Conservation (phyloP, 2,329 filamentous ascomycete species). For the Penicillium sp. region DNA sequence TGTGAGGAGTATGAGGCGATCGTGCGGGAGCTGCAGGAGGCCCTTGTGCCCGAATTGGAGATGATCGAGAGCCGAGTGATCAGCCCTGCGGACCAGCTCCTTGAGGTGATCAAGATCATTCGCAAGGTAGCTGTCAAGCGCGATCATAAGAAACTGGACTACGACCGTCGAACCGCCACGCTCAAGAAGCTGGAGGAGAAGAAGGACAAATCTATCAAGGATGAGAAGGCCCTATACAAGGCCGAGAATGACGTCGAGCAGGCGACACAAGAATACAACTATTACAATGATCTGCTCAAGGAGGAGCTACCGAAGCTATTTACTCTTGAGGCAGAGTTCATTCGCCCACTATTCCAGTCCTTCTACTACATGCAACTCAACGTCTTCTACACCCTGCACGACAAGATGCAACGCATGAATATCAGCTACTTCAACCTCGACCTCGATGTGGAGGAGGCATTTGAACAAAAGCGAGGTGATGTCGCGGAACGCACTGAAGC, state of each 20-base stretch:
- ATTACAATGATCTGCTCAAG: constrained; percentile 96
- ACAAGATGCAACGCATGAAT: constrained; percentile 95
- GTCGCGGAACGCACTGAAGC: constrained; percentile 83
- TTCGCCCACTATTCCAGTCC: constrained; percentile 93
- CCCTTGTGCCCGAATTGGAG: constrained; percentile 85
- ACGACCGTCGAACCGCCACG: constrained; percentile 77
- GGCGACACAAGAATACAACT: constrained; percentile 93
- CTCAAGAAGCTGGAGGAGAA: constrained; percentile 97
- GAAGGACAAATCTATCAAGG: constrained; percentile 93
- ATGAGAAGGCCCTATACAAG: constrained; percentile 96
- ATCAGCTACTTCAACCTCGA: constrained; percentile 97
- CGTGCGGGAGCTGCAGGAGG: constrained; percentile 85
- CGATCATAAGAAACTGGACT: constrained; percentile 96
- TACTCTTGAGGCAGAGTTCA: constrained; percentile 85
- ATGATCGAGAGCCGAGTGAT: constrained; percentile 95
- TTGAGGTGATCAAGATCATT: constrained; percentile 94
- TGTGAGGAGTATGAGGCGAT: constrained; percentile 96
- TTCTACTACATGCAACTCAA: constrained; percentile 99
- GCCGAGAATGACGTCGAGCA: constrained; percentile 88
- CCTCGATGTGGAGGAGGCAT: constrained; percentile 87
- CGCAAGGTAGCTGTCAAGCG: constrained; percentile 86
- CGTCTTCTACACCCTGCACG: constrained; percentile 97
- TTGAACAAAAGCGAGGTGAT: constrained; percentile 82
- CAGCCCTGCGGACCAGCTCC: constrained; percentile 85
- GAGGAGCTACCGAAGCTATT: constrained; percentile 94